These are phyloP conservation scores for Phaseolus lunatus DNA, from an alignment of 306 rosid genomes.

Conservation along the genomic window DNA sequence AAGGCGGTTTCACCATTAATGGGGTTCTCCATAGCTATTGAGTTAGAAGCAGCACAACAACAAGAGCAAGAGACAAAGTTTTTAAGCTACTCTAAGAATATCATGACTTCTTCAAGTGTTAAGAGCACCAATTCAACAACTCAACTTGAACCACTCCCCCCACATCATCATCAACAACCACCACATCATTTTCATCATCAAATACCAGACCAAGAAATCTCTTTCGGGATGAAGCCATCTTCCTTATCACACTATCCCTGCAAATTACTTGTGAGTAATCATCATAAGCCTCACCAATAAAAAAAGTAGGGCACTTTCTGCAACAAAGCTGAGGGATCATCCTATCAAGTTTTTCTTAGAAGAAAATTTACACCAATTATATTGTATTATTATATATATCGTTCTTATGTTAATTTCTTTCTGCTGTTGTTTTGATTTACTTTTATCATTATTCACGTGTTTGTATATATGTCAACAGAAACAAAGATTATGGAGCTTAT, in stretches of 20 bases:
- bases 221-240: slow-evolving; percentile 76
- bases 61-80: slow-evolving; percentile 49
- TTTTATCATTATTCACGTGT: background rate
- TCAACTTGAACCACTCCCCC: slow-evolving; percentile 55
- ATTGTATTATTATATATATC: too few species aligned
- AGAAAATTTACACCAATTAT: background rate
- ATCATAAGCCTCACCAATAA: too few species aligned
- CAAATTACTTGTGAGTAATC: slow-evolving; percentile 70
- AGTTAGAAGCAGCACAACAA: slow-evolving; percentile 18
- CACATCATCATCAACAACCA: slow-evolving; percentile 39
- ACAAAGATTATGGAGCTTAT: slow-evolving; percentile 78
- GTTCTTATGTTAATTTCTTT: background rate
- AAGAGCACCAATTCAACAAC: slow-evolving; percentile 55
- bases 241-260: slow-evolving; percentile 65
- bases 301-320: background rate
- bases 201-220: slow-evolving; percentile 57
- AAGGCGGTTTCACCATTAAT: slow-evolving; percentile 63
- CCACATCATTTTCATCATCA: slow-evolving; percentile 42
- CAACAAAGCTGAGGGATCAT: background rate
- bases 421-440: background rate
- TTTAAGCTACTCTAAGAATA: slow-evolving; percentile 44
- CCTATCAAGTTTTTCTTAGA: background rate
- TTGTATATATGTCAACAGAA: too few species aligned
- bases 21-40: slow-evolving; percentile 52
- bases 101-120: slow-evolving; percentile 74